Evolutionary conservation across 768 basidiomycete species (phyloP), one percentile per base, ranked within the genome.

Genomic region (Mycena metata): DNA sequence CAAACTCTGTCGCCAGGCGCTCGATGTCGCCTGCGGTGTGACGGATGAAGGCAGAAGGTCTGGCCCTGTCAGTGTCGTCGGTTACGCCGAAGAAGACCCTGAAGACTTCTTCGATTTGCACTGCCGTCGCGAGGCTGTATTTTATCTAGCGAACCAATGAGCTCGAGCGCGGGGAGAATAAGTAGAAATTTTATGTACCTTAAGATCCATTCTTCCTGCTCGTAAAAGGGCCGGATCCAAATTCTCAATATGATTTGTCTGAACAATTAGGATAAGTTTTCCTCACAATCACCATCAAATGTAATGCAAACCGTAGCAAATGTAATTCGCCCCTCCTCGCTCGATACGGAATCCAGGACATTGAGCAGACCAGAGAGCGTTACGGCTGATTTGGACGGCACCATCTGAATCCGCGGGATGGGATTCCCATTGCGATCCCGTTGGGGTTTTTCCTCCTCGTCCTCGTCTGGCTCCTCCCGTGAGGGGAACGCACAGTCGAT

Each of bases 1-100:
- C 76, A 63, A 83, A 83, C 9, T 66, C 45, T 3, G 70, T 55
- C 0, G 79, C 78, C 47, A 78, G 72, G 26, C 42, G n/a, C 24
- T 60, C 45, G 23, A 64, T 47, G 19, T 60, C 60, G 10, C n/a
- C 13, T 46, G 26, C 36, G 11, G 23, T 67, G 66, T 67, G 61
- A 1, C 16, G 9, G 10, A 43, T 7, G 23, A 21, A 41, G 16
- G 17, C 33, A n/a, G 3, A 19, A 9, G 26, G 43, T n/a, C n/a
- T n/a, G n/a, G n/a, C n/a, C n/a, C n/a, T n/a, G n/a, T n/a, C n/a
- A n/a, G n/a, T n/a, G 7, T 6, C 10, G 15, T 39, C 13, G 13
- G 17, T 26, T 39, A 10, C 26, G 13, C 17, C 24, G 60, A 56
- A 67, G 54, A 67, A 67, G 2, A 59, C 50, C 21, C 56, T 67